A percentile compares a stretch with the other conserved stretches of the same genome.
These are phyloP conservation scores for Aspergillus novoparasiticus DNA, from an alignment of 2,329 filamentous ascomycete genomes.

Conservation along the genomic window DNA sequence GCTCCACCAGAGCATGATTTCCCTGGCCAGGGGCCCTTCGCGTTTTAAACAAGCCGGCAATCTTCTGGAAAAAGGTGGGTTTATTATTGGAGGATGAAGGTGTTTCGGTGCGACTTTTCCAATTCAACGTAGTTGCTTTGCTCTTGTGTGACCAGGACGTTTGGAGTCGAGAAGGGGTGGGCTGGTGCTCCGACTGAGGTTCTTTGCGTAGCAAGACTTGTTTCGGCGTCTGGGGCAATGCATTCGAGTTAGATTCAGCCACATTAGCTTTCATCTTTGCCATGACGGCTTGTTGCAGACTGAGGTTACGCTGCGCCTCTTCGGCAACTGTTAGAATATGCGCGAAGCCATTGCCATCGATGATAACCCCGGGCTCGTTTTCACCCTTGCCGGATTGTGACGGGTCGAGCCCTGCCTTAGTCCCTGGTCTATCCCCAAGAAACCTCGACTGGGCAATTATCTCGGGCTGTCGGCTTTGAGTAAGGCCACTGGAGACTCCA, in stretches of 20 bases:
- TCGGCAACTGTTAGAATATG: slow-evolving; percentile 24
- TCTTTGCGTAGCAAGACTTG: neutral
- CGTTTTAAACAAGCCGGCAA: slow-evolving; percentile 11
- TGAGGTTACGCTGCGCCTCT: slow-evolving; percentile 21
- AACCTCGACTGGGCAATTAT: neutral
- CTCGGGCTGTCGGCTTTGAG: slow-evolving; percentile 1
- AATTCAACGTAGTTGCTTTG: neutral
- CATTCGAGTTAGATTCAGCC: neutral
- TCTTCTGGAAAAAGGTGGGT: slow-evolving; percentile 4
- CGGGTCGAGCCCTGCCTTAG: slow-evolving; percentile 1
- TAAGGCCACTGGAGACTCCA: slow-evolving; percentile 7
- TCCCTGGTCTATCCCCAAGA: neutral
- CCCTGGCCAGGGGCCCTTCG: neutral
- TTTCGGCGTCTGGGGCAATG: neutral
- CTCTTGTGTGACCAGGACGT: slow-evolving; percentile 10
- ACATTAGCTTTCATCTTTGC: slow-evolving; percentile 28
- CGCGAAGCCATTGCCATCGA: slow-evolving; percentile 24
- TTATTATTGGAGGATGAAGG: neutral
- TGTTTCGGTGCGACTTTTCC: neutral
- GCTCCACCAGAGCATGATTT: neutral
- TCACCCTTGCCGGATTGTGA: neutral
- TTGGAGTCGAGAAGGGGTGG: slow-evolving; percentile 8
- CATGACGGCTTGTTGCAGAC: slow-evolving; percentile 27
- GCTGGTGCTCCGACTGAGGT: neutral
- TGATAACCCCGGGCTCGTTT: slow-evolving; percentile 21